These are phyloP conservation scores for Botrytis sinoallii DNA, from an alignment of 2,329 filamentous ascomycete genomes.

Conservation along the genomic window DNA sequence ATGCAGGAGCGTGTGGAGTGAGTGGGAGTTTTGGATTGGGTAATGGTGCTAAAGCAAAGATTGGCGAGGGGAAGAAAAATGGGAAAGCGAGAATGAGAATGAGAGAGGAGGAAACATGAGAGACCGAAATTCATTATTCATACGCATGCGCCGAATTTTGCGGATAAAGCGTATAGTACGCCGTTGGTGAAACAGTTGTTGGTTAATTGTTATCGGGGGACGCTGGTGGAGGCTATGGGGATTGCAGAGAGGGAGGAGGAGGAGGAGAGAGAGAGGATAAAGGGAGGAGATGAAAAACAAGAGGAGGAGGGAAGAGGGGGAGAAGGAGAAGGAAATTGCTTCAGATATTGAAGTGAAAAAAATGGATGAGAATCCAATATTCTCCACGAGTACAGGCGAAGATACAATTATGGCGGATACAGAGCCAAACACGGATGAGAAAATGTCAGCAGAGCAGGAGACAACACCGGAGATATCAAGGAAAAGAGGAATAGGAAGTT, in stretches of 20 bases:
- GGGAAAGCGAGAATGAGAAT: too few relatives aligned
- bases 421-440: neutral
- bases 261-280: too few relatives aligned
- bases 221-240: neutral
- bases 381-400: neutral
- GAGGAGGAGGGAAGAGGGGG: too few relatives aligned
- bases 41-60: too few relatives aligned
- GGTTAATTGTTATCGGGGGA: slow-evolving; percentile 2
- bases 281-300: too few relatives aligned
- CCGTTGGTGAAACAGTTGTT: slow-evolving; percentile 7
- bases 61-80: too few relatives aligned
- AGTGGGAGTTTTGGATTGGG: neutral
- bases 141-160: neutral
- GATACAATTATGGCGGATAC: neutral
- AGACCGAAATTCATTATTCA: slow-evolving; percentile 8
- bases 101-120: too few relatives aligned
- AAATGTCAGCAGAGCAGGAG: neutral
- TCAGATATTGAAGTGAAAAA: fast-evolving
- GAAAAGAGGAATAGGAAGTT: too few relatives aligned
- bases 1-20: neutral
- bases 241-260: neutral
- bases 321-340: fast-evolving
- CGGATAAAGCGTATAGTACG: slow-evolving; percentile 1
- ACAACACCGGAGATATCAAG: neutral
- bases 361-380: neutral